These are phyloP conservation scores for Paecilomyces sp. DNA, from an alignment of 2,329 filamentous ascomycete species.

Conservation along the genomic window DNA sequence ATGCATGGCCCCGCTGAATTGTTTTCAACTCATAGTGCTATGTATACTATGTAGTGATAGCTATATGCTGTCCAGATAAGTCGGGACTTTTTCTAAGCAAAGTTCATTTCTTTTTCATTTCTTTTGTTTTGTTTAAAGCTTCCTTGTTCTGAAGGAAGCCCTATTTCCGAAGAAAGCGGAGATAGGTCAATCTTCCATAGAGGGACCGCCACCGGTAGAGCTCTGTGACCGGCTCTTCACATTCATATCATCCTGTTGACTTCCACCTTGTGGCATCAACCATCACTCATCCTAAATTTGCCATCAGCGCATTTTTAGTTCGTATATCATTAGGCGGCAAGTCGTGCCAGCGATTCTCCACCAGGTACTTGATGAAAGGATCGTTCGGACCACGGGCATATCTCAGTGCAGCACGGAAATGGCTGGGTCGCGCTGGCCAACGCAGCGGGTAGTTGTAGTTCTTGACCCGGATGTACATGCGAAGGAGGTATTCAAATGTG, in stretches of 20 bases:
- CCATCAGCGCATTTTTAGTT: constrained; percentile 18
- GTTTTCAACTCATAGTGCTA: not conserved
- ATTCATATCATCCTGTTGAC: not conserved
- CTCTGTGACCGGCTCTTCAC: not conserved
- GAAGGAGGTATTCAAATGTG: constrained; percentile 24
- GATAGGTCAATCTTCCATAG: too few species aligned
- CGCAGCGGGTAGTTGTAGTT: constrained; percentile 22
- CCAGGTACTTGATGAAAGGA: constrained; percentile 26
- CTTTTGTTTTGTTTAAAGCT: too few species aligned
- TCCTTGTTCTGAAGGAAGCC: too few species aligned
- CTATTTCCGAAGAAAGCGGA: too few species aligned
- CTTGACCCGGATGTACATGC: constrained; percentile 21
- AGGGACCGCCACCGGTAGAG: not conserved
- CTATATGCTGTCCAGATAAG: not conserved
- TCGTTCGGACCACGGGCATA: constrained; percentile 20
- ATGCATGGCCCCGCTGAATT: not conserved
- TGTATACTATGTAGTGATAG: not conserved
- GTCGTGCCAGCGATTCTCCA: constrained; percentile 24
- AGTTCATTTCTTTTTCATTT: too few species aligned
- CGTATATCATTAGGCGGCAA: constrained; percentile 14
- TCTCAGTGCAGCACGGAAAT: constrained; percentile 24
- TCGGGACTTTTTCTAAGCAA: too few species aligned
- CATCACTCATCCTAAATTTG: constrained; percentile 5
- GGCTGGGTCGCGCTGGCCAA: constrained; percentile 26
- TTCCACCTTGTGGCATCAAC: not conserved